Evolutionary conservation across 495 filamentous ascomycete genomes (phyloP).

Genomic region (Chaetomium cochliodes): DNA sequence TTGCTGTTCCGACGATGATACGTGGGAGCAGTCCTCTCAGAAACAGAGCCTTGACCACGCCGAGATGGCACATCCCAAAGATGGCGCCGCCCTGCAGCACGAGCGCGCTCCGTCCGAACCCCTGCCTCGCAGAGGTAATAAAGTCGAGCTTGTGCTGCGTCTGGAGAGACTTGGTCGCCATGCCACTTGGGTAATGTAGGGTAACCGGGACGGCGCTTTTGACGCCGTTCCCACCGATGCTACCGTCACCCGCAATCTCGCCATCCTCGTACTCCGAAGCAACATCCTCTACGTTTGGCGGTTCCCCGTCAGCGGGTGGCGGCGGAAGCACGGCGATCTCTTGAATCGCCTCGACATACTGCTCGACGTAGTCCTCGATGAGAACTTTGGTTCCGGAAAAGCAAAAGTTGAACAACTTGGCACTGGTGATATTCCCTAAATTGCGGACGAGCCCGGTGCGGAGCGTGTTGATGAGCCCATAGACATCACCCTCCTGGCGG

Average conservation of each 20-base stretch:
- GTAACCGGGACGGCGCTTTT: neutral
- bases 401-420: constrained; percentile 79
- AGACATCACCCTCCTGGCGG: constrained; percentile 72
- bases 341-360: constrained; percentile 74
- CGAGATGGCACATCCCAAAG: constrained; percentile 88
- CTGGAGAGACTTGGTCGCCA: constrained; percentile 47
- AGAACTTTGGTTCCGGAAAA: constrained; percentile 87
- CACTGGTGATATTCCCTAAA: constrained; percentile 81
- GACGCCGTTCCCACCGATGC: neutral
- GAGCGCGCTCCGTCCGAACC: constrained; percentile 82
- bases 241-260: neutral
- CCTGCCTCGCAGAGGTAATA: constrained; percentile 84
- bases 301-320: constrained; percentile 27
- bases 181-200: constrained; percentile 5
- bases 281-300: constrained; percentile 3
- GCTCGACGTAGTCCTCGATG: constrained; percentile 88
- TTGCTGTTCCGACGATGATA: constrained; percentile 89
- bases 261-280: constrained; percentile 8
- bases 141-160: constrained; percentile 85
- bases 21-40: constrained; percentile 78
- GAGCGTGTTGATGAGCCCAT: constrained; percentile 72
- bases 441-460: constrained; percentile 88
- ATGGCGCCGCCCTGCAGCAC: constrained; percentile 89
- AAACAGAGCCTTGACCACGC: constrained; percentile 86
- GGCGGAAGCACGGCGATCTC: constrained; percentile 75